Conservation (phyloP, 139 green algal genomes). For the Klebsormidium nitens region DNA sequence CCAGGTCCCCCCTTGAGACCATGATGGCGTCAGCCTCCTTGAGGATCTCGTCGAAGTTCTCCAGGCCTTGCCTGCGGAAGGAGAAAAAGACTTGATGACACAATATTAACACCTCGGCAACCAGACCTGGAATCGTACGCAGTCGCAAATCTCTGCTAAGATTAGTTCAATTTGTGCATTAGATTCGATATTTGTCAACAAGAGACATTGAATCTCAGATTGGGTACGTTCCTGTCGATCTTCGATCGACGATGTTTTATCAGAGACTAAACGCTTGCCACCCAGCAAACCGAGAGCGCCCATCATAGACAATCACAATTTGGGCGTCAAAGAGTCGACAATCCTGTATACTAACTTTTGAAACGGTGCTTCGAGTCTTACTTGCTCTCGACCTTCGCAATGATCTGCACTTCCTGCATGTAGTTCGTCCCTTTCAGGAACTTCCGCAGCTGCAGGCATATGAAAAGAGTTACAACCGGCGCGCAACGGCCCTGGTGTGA, state of each 20-base stretch:
- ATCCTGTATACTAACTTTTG: too few species aligned
- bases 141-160: too few species aligned
- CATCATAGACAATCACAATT: neutral
- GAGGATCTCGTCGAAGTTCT: slow-evolving; percentile 18
- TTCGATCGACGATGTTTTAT: too few species aligned
- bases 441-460: neutral
- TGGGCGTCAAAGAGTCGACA: neutral
- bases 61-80: slow-evolving; percentile 8
- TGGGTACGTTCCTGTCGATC: too few species aligned
- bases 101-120: neutral
- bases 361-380: too few species aligned
- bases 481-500: too few species aligned
- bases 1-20: slow-evolving; percentile 13
- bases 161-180: too few species aligned
- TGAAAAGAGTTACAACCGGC: neutral
- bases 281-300: neutral
- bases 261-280: neutral
- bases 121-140: neutral
- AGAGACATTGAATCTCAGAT: too few species aligned
- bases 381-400: slow-evolving; percentile 23
- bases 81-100: neutral
- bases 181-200: too few species aligned
- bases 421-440: neutral
- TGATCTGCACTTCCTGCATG: slow-evolving; percentile 4
- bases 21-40: slow-evolving; percentile 17